phyloP scores from a whole-genome alignment of 2,329 filamentous ascomycete species.

The Fusarium beomiforme region DNA sequence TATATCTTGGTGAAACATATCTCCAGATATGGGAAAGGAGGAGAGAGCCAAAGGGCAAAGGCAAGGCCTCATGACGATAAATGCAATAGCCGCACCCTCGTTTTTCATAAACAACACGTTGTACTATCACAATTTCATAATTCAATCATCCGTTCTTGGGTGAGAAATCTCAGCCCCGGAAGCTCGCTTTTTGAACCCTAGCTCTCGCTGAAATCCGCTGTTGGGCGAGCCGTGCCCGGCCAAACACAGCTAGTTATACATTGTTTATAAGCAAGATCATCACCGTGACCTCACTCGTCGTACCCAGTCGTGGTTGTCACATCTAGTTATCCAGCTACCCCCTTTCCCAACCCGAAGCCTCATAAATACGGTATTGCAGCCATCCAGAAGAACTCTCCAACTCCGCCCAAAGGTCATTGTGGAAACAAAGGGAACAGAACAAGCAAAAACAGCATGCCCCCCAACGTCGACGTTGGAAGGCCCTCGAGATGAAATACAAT shows the following conservation, averaged over 20 bases:
- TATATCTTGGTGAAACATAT: conserved; percentile 95
- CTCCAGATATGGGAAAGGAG: conserved; percentile 95
- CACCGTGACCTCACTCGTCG: neutral
- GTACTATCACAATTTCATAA: conserved; percentile 27
- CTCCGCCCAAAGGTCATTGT: conserved; percentile 26
- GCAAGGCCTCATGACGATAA: conserved; percentile 34
- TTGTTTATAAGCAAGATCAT: conserved; percentile 11
- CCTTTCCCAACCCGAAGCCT: conserved; percentile 27
- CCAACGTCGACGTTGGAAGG: conserved; percentile 23
- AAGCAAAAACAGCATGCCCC: conserved; percentile 19
- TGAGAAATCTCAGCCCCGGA: conserved; percentile 23
- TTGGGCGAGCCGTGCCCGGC: conserved; percentile 22
- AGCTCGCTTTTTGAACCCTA: conserved; percentile 34
- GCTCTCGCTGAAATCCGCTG: conserved; percentile 32
- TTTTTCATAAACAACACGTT: conserved; percentile 1
- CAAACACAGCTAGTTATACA: conserved; percentile 37
- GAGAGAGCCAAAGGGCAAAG: conserved; percentile 60
- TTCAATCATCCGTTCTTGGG: neutral
- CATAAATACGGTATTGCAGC: conserved; percentile 32
- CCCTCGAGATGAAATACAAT: conserved; percentile 37
- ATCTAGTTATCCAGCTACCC: conserved; percentile 7
- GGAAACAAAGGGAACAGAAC: conserved; percentile 23
- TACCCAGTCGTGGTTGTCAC: conserved; percentile 13
- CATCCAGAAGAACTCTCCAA: conserved; percentile 29
- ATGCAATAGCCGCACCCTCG: conserved; percentile 1